Conservation (phyloP, 164 flowering plant species). For the Pachysandra terminalis region DNA sequence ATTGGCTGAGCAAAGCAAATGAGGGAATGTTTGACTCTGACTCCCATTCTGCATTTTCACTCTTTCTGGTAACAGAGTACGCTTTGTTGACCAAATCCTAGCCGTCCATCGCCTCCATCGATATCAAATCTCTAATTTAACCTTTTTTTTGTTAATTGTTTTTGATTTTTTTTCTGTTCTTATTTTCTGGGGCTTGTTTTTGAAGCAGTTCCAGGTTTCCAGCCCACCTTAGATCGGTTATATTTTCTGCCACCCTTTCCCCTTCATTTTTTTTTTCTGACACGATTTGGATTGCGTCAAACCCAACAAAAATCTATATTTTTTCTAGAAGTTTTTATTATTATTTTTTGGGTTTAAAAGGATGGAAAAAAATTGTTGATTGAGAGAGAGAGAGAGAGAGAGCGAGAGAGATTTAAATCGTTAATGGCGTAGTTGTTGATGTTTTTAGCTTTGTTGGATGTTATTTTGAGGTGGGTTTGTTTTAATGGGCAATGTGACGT, state of each 20-base stretch:
- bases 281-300: conserved; percentile 15
- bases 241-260: conserved; percentile 26
- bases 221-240: conserved; percentile 47
- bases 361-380: background rate
- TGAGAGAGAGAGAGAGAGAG: background rate
- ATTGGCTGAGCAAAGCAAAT: conserved; percentile 8
- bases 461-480: background rate
- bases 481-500: conserved; percentile 87
- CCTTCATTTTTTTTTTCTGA: too few relatives aligned
- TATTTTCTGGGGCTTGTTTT: conserved; percentile 12
- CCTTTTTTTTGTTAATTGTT: background rate
- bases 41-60: too few relatives aligned
- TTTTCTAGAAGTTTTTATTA: too few relatives aligned
- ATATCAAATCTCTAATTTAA: conserved; percentile 4
- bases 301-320: background rate
- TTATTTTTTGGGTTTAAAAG: background rate
- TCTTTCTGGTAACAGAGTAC: conserved; percentile 35
- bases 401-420: background rate
- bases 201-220: conserved; percentile 31
- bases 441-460: background rate
- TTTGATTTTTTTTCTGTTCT: background rate
- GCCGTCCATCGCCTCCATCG: conserved; percentile 34
- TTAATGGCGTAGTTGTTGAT: conserved; percentile 2
- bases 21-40: conserved; percentile 5
- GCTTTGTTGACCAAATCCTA: conserved; percentile 80